phyloP scores from a whole-genome alignment of 2,329 filamentous ascomycete genomes.

The Colletotrichum eremochloae region DNA sequence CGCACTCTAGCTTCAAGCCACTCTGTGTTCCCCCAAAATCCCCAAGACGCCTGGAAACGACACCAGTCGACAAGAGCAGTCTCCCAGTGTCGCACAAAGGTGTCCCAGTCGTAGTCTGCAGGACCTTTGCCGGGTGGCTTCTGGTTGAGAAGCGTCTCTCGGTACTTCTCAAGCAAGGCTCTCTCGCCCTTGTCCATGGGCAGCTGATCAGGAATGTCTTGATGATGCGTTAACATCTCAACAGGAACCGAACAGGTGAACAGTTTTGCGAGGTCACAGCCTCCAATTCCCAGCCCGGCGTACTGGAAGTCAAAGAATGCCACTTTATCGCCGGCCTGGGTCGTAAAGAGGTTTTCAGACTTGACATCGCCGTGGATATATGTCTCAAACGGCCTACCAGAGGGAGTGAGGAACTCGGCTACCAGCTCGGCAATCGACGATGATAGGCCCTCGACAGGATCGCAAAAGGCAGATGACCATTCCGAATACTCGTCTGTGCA shows the following conservation, averaged over 20 bases:
- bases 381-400: constrained; percentile 62
- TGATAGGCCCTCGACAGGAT: constrained; percentile 42
- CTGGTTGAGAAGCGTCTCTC: constrained; percentile 50
- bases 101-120: constrained; percentile 64
- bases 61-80: constrained; percentile 77
- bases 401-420: constrained; percentile 63
- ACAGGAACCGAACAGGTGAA: constrained; percentile 76
- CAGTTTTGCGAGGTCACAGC: constrained; percentile 75
- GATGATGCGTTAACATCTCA: constrained; percentile 59
- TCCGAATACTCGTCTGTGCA: constrained; percentile 61
- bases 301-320: constrained; percentile 81
- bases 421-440: constrained; percentile 65
- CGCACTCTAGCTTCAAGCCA: constrained; percentile 70
- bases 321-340: constrained; percentile 59
- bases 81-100: constrained; percentile 73
- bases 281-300: constrained; percentile 72
- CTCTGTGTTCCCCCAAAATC: constrained; percentile 71
- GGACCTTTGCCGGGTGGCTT: constrained; percentile 43
- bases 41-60: constrained; percentile 71
- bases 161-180: constrained; percentile 65
- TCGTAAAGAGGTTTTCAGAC: constrained; percentile 76
- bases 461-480: constrained; percentile 67
- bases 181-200: constrained; percentile 65
- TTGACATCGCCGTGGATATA: constrained; percentile 79
- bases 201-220: constrained; percentile 54